Conservation (phyloP, 176 grass and related monocot species). For the Canna indica region DNA sequence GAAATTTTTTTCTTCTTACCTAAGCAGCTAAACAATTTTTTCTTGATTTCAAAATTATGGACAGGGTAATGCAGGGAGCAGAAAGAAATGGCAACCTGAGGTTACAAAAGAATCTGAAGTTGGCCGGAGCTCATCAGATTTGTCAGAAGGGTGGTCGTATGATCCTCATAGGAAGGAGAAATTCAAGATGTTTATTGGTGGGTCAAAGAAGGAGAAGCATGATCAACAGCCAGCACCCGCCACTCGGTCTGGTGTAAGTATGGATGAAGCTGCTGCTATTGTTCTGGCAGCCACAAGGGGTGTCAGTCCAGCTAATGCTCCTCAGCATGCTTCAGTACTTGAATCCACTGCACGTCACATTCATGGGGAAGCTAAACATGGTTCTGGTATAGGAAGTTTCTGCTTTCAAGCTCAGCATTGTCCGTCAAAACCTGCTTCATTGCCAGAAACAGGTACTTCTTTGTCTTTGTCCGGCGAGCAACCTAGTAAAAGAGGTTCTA, state of each 20-base stretch:
- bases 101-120: conserved; percentile 24
- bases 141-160: conserved; percentile 33
- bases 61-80: conserved; percentile 20
- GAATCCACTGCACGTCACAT: conserved; percentile 5
- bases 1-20: conserved; percentile 21
- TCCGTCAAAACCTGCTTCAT: conserved; percentile 29
- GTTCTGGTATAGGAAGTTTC: conserved; percentile 23
- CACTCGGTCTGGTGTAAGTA: conserved; percentile 34
- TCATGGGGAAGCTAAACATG: background rate
- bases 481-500: conserved; percentile 24
- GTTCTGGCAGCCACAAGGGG: conserved; percentile 81
- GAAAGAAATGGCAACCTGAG: conserved; percentile 17
- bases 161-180: conserved; percentile 36
- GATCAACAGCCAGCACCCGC: background rate
- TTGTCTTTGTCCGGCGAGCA: conserved; percentile 34
- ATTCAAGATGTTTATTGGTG: conserved; percentile 48
- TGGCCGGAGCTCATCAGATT: conserved; percentile 32
- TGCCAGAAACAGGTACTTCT: conserved; percentile 21
- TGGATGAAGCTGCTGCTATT: conserved; percentile 88
- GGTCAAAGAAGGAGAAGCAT: conserved; percentile 35
- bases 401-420: conserved; percentile 29
- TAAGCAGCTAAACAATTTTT: conserved; percentile 20
- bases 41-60: conserved; percentile 16
- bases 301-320: conserved; percentile 33
- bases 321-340: conserved; percentile 13